Evolutionary conservation across 2,329 filamentous ascomycete genomes (phyloP), one percentile per base, ranked within the genome.

Genomic region (Dothideomycetes sp.): DNA sequence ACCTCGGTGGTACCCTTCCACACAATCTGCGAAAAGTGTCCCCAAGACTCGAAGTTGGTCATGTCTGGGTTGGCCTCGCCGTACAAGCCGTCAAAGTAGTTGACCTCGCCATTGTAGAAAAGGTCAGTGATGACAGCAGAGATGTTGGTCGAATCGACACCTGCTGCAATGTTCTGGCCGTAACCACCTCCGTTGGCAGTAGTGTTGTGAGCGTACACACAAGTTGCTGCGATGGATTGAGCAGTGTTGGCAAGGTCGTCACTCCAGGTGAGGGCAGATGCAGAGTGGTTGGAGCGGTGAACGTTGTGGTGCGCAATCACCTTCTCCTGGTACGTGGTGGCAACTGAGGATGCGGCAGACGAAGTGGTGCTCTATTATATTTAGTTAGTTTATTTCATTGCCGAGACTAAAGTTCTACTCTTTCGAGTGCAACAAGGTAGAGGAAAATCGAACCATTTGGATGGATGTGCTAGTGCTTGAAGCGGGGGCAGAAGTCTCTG

Each of bases 111-210:
- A 59, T 91, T 85, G 74, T 95, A 95, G 85, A 91, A 95, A 64
- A 81, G 70, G 58, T 89, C 74, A 53, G 79, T 84, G 56, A 89
- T 79, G 49, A 81, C 77, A 47, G 73, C 68, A 39, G 77, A 75
- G 46, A 84, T 69, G 34, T 78, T 72, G 44, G 60, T 62, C n/a
- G 64, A 58, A 2, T 61, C 54, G 44, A 75, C 70, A 49, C 79
- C 69, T 45, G 80, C 79, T 55, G 84, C 89, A 43, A 96, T 80
- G 73, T 96, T 98, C 68, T 98, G 91, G 32, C 91, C 91, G 56
- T 91, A 93, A 33, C 72, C 69, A 40, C 76, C 77, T 37, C 66
- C 69, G 46, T 75, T 74, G 34, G 73, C 65, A 18, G 65, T 58
- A 80, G 75, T 75, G 59, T 88, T 73, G 62, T 96, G 89, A 22